Base-by-base conservation (phyloP, 371 early-diverging fungal species). In the Encephalitozoon hellem region DNA sequence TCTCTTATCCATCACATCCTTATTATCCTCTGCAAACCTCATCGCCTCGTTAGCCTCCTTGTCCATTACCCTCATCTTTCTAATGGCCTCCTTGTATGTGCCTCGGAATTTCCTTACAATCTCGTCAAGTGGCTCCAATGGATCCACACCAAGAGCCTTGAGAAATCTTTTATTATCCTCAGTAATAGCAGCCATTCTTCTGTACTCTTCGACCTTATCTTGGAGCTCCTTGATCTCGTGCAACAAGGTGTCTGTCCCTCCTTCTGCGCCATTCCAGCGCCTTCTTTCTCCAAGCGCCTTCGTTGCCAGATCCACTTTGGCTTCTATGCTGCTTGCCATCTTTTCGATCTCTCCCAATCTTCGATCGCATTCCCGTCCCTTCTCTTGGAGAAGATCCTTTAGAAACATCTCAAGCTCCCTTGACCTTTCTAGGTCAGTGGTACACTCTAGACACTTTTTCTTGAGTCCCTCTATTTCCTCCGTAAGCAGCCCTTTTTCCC, bases 21-120 rank as follows among this genome's bases (percentile, higher is more conserved):
- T 71, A 26, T 77, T 79, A 55, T 80, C 69, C 54, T 70, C 77
- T 42, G 75, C 76, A 69, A 79, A 82, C 4, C 53, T 38, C 42
- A 71, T 77, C 26, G 70, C 63, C 43, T 82, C 77, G 15, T 52
- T 53, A 28, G 64, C 39, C 53, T 82, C 82, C 23, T 75, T 74
- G 28, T 78, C 69, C 21, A 79, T 42, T 12, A 77, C 38, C 26
- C 65, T 49, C 9, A 63, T 76, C 69, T 68, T 78, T 15, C 71
- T 54, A 32, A 42, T 52, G 21, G 79, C 15, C 25, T 78, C 77
- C 11, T 42, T 25, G 45, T 65, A 66, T 23, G 76, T 41, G 25
- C 51, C 65, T 21, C 28, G 55, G 25, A 82, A 72, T 6, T 11
- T 28, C 8, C 25, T 45, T 11, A 82, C 53, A 25, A 82, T 30